Evolutionary conservation across 768 basidiomycete genomes (phyloP), one percentile per base, ranked within the genome.

Genomic region (Rhizopogon vinicolor): DNA sequence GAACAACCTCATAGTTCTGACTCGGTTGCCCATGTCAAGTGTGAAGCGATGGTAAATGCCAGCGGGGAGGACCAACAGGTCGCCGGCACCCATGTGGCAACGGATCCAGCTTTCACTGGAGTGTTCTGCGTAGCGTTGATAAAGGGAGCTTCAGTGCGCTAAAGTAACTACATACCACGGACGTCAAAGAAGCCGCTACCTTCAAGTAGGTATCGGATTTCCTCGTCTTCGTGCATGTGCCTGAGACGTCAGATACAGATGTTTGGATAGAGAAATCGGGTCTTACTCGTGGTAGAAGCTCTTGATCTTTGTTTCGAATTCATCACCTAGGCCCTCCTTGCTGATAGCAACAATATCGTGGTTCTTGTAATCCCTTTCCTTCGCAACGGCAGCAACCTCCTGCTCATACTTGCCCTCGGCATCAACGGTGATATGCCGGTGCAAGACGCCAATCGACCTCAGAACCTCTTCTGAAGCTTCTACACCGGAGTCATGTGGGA

Each of bases 31-130:
- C 59, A 81, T 77, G 65, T 94, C 92, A n/a, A 95, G 81, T 0
- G 88, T 93, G 74, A 96, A 96, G 42, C 93, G 86, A 72, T 97
- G 93, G 68, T 93, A 95, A 62, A 94, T 91, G 0, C 92, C 93
- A 13, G 91, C 83, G 2, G 93, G 93, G 37, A 98, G 69, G 52
- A 96, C 87, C 52, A 96, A 74, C 41, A 96, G 78, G 65, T 98
- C 93, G 3, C 92, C 90, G 2, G 85, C 82, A n/a, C 74, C 72
- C 22, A 93, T 78, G 13, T 82, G 82, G 46, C 93, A 74, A 52
- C 93, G 82, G 61, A 96, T 87, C 94, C 94, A 95, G 1, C 75
- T 71, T 58, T 91, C 82, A 1, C 81, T 77, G 0, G 80, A 74
- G 3, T 81, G 75, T 69, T 91, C 87, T 91, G 42, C n/a, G 16